Conservation (phyloP, 768 basidiomycete genomes). For the Lentinus brumalis region DNA sequence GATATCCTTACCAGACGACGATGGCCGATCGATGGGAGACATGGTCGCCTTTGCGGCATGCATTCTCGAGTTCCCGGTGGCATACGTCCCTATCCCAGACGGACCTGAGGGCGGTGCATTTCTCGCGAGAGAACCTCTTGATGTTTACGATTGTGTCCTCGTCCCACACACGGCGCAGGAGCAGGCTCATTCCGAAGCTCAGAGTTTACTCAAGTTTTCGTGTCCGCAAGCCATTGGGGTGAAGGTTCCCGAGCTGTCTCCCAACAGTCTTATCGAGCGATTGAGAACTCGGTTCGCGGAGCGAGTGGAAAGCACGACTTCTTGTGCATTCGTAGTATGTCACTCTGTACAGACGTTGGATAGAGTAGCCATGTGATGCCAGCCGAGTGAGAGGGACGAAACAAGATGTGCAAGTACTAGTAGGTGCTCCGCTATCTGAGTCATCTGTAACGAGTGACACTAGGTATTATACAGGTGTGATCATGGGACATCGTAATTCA, state of each 20-base stretch:
- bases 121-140: slow-evolving; percentile 48
- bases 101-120: slow-evolving; percentile 33
- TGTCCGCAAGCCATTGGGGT: slow-evolving; percentile 42
- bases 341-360: slow-evolving; percentile 43
- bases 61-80: slow-evolving; percentile 63
- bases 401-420: neutral
- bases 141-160: slow-evolving; percentile 51
- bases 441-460: neutral
- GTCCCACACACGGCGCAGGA: slow-evolving; percentile 9
- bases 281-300: slow-evolving; percentile 38
- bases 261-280: slow-evolving; percentile 29
- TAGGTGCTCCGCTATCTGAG: neutral
- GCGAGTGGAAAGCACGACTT: slow-evolving; percentile 32
- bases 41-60: slow-evolving; percentile 58
- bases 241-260: slow-evolving; percentile 18
- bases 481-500: too few relatives aligned
- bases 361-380: slow-evolving; percentile 47
- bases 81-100: slow-evolving; percentile 44
- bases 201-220: slow-evolving; percentile 58
- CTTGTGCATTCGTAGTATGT: slow-evolving; percentile 30
- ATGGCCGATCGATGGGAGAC: slow-evolving; percentile 10
- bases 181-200: slow-evolving; percentile 15
- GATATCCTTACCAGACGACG: neutral
- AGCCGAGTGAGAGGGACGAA: too few relatives aligned
- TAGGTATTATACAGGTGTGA: too few relatives aligned